Evolutionary conservation across 2,329 filamentous ascomycete genomes (phyloP), one percentile per base, ranked within the genome.

Genomic region (Escovopsis sp.): DNA sequence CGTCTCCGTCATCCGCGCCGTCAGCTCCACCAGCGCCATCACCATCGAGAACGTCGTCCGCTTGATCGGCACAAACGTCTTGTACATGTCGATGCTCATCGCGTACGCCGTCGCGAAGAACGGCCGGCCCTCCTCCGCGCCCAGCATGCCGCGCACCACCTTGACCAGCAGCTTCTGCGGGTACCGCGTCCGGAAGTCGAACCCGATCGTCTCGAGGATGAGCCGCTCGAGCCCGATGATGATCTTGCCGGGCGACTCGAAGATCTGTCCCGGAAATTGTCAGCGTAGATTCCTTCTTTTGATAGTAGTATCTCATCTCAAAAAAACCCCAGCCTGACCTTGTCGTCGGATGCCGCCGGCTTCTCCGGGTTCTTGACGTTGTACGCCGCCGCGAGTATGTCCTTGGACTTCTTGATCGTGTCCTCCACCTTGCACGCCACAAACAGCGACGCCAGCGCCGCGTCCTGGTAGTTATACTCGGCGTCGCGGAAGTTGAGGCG

Each of bases 351-450:
- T 15, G 82, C 82, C 33, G 59, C 82, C 62, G 62, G 86, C 72
- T 61, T 83, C 59, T 63, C 80, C 51, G 54, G 75, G 56, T 63
- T 74, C 62, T 87, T 91, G 33, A 94, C 66, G 56, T 94, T 95
- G 63, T 89, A 86, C 23, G 85, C 82, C 1, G 88, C 87, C 45
- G 86, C 93, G 12, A 96, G 69, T 47, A 98, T 93, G 49, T 98
- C 91, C 45, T 77, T 79, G 4, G 86, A 94, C 67, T 96, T 96
- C 65, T 98, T 98, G 51, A 95, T 75, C 0, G 91, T 98, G 60
- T 98, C 91, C 62, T 98, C 91, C 38, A 93, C 87, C 66, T 98
- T 98, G 69, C 89, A 96, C 3, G 88, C 88, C 3, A 88, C 84
- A 55, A 96, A 89, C 8, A 98, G 68, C 23, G 86, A 82, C 1